Base-by-base conservation (phyloP, 306 rosid genomes). In the Coriaria nepalensis region DNA sequence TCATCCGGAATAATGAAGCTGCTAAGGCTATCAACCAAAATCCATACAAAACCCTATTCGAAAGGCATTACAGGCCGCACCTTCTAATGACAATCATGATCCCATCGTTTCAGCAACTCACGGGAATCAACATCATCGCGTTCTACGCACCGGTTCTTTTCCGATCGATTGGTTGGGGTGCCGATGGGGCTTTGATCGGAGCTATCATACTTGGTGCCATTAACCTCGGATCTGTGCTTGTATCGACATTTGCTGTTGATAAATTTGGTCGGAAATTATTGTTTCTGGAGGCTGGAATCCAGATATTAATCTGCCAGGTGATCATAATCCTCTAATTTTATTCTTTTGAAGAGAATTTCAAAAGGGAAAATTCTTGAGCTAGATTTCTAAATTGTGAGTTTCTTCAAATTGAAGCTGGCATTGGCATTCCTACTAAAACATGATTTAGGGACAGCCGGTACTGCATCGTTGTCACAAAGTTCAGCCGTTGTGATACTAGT, bases 11-110 rank as follows among this genome's bases (percentile, higher is more conserved):
- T 11, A 45, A 57, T 1, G 67, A 78, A 4, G 9, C 46, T 0
- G 65, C 74, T 5, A 80, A 62, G 50, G 50, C 72, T 0, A 35
- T 56, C 2, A 6, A 59, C 6, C 37, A 68, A 43, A 84, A 78
- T 33, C 84, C 95, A 0, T 73, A 80, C n/a, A 37, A 44, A 7
- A 62, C 77, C 14, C 62, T 81, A 10, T 60, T 85, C 47, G 6
- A n/a, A 53, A 53, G 58, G 32, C 11, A 33, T 13, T 41, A 40
- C 35, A 37, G 58, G 47, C 58, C 58, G 6, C 58, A 53, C 12
- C 38, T 53, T 13, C 15, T 53, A 9, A 6, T 53, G 7, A 32
- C 58, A 5, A 34, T 7, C 5, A 6, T 10, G 2, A 53, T 53
- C 20, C 58, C 58, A 5, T 4, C 47, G 7, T 53, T 53, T 35